Percentiles rank a stretch among this genome's conserved stretches.
phyloP scores from a whole-genome alignment of 805 yeast species.

The Ogataea dorogensis region DNA sequence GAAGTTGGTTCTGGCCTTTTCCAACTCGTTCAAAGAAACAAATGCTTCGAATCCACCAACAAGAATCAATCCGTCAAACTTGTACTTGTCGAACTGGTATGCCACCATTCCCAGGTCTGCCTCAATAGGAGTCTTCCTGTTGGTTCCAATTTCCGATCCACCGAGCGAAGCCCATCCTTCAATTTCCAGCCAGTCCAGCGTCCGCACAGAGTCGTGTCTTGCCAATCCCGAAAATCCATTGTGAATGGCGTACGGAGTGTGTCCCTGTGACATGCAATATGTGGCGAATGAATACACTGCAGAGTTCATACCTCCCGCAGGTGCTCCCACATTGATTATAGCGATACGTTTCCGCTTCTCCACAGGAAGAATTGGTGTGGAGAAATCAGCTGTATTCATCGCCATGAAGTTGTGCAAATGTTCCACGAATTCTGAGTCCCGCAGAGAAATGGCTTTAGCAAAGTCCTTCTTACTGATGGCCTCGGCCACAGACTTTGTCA shows the following conservation, averaged over 20 bases:
- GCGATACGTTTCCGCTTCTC: conserved; percentile 61
- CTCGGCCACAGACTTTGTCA: conserved; percentile 70
- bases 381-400: conserved; percentile 65
- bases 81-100: conserved; percentile 64
- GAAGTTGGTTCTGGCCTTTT: conserved; percentile 55
- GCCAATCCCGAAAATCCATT: conserved; percentile 75
- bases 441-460: conserved; percentile 63
- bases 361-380: conserved; percentile 55
- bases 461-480: conserved; percentile 67
- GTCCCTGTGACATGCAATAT: conserved; percentile 74
- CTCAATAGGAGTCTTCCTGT: conserved; percentile 65
- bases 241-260: conserved; percentile 65
- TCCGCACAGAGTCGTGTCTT: conserved; percentile 57
- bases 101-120: conserved; percentile 70
- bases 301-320: conserved; percentile 75
- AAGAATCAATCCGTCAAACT: conserved; percentile 66
- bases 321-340: conserved; percentile 75
- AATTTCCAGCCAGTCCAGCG: conserved; percentile 65
- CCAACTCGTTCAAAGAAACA: conserved; percentile 65
- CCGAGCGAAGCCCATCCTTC: conserved; percentile 73
- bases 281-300: conserved; percentile 75
- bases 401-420: conserved; percentile 62
- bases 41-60: conserved; percentile 86
- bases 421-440: conserved; percentile 71
- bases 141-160: conserved; percentile 82